A percentile compares a stretch with the other conserved stretches of the same genome.
Conservation (phyloP, 257 asterid genomes). For the Ilex asprella region DNA sequence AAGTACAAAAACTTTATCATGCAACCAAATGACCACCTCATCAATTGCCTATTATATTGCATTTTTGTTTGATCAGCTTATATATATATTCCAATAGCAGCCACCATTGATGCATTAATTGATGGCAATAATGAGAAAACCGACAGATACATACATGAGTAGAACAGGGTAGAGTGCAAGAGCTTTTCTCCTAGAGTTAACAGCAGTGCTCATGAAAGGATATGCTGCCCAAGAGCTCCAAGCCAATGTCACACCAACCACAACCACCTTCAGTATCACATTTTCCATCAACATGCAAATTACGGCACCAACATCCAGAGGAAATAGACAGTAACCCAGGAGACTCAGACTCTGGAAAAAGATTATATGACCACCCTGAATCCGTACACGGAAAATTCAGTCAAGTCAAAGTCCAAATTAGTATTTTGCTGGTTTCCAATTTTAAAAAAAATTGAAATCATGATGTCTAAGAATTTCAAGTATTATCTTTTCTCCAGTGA, state of each 20-base stretch:
- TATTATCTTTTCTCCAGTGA: too few relatives aligned
- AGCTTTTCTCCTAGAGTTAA: conserved; percentile 81
- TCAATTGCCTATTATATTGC: neutral
- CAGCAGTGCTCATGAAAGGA: conserved; percentile 95
- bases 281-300: conserved; percentile 79
- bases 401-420: neutral
- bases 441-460: too few relatives aligned
- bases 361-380: conserved; percentile 92
- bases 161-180: conserved; percentile 88
- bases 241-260: conserved; percentile 70
- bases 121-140: conserved; percentile 89
- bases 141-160: conserved; percentile 91
- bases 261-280: conserved; percentile 63
- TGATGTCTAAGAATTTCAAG: too few relatives aligned
- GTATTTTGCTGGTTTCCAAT: neutral
- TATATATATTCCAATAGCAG: neutral
- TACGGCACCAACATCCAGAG: conserved; percentile 76
- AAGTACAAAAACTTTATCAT: neutral
- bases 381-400: neutral
- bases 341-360: conserved; percentile 97
- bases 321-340: conserved; percentile 88
- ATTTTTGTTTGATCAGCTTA: neutral
- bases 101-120: conserved; percentile 32
- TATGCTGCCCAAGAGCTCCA: conserved; percentile 99
- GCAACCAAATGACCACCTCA: neutral